These are phyloP conservation scores for Hygrophoropsis aurantiaca DNA, from an alignment of 768 basidiomycete species.

Conservation along the genomic window DNA sequence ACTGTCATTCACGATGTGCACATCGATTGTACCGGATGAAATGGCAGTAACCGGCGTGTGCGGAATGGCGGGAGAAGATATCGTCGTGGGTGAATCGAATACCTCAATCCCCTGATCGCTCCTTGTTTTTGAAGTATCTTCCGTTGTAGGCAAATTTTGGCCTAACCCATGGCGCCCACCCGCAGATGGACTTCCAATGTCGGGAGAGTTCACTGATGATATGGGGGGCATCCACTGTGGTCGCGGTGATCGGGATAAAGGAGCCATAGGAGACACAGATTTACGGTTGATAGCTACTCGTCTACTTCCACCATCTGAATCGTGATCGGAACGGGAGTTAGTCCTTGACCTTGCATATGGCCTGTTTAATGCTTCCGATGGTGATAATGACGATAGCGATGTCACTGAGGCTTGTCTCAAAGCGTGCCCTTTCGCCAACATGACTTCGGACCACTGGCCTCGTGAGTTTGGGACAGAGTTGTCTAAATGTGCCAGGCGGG, in stretches of 20 bases:
- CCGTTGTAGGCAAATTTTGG: too few relatives aligned
- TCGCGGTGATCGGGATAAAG: constrained; percentile 41
- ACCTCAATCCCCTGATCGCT: constrained; percentile 32
- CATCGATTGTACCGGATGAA: constrained; percentile 15
- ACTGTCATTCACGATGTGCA: constrained; percentile 29
- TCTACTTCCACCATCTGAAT: constrained; percentile 61
- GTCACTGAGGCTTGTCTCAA: constrained; percentile 59
- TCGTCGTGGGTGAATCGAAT: constrained; percentile 40
- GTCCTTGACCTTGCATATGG: constrained; percentile 28
- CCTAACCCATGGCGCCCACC: too few relatives aligned
- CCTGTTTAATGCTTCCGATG: constrained; percentile 45
- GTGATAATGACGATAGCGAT: constrained; percentile 62
- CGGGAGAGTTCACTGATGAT: constrained; percentile 44
- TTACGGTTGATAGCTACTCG: constrained; percentile 64
- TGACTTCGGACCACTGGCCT: constrained; percentile 51
- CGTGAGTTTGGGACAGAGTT: constrained; percentile 31
- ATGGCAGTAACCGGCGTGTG: constrained; percentile 35
- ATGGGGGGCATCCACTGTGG: constrained; percentile 37
- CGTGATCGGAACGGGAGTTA: constrained; percentile 46
- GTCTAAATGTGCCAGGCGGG: constrained; percentile 31
- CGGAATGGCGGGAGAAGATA: constrained; percentile 39
- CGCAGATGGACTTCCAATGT: constrained; percentile 33
- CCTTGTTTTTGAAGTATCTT: constrained; percentile 20
- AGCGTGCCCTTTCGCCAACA: constrained; percentile 37
- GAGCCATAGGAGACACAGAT: constrained; percentile 73